Conservation (phyloP, 129 eudicot genomes). For the Centrapalus pauciflorus region DNA sequence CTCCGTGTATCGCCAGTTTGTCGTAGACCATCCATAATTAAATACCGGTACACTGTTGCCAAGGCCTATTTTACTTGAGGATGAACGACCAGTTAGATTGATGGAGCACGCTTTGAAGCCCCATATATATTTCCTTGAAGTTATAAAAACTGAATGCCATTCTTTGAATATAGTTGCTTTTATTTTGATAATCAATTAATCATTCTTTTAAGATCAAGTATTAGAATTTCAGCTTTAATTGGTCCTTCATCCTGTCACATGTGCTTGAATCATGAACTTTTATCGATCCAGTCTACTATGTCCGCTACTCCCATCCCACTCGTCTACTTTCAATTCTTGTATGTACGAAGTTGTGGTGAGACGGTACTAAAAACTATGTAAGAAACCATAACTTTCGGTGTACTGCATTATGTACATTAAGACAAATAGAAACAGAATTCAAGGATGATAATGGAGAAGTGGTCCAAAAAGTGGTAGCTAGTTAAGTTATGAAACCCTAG, state of each 20-base stretch:
- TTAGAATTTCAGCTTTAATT: slow-evolving; percentile 20
- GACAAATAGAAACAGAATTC: slow-evolving; percentile 13
- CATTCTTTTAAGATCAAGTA: not conserved
- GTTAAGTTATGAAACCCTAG: slow-evolving; percentile 9
- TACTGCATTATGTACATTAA: slow-evolving; percentile 20
- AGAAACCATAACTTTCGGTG: slow-evolving; percentile 15
- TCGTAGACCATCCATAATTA: slow-evolving; percentile 19
- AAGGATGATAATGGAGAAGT: slow-evolving; percentile 30
- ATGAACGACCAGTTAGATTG: slow-evolving; percentile 10
- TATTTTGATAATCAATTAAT: slow-evolving; percentile 15
- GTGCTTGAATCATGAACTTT: slow-evolving; percentile 13
- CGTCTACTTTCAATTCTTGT: not conserved
- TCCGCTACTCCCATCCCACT: slow-evolving; percentile 14
- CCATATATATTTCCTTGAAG: slow-evolving; percentile 19
- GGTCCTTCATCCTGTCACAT: slow-evolving; percentile 21
- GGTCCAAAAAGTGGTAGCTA: slow-evolving; percentile 31
- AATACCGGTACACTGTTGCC: slow-evolving; percentile 21
- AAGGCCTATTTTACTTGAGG: slow-evolving; percentile 13
- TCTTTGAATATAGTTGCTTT: too few relatives aligned
- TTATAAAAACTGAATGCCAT: too few relatives aligned
- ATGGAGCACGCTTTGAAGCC: slow-evolving; percentile 17
- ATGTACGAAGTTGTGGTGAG: slow-evolving; percentile 23
- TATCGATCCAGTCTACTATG: not conserved
- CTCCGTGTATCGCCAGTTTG: slow-evolving; percentile 23
- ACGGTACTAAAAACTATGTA: slow-evolving; percentile 15